Percentiles rank a stretch among this genome's conserved stretches.
phyloP scores from a whole-genome alignment of 2,329 filamentous ascomycete genomes.

The Sporothrix humicola region DNA sequence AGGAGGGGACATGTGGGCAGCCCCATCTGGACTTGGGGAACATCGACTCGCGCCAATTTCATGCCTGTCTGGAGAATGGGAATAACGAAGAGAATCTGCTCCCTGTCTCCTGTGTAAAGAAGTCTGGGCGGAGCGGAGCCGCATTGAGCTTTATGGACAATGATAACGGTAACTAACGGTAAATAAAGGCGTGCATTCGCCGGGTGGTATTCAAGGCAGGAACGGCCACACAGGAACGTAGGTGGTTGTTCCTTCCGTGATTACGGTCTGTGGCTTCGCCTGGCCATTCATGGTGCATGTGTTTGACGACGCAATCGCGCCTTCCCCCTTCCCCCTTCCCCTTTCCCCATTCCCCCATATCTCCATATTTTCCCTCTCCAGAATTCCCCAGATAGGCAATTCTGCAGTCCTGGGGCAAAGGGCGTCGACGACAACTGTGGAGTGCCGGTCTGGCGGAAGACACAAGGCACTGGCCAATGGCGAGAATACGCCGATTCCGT shows the following conservation, averaged over 20 bases:
- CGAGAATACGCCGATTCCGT: not conserved
- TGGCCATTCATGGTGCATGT: not conserved
- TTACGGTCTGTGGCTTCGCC: too few species aligned
- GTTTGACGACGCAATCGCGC: not conserved
- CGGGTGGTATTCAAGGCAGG: not conserved
- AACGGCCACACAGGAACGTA: not conserved
- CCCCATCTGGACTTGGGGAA: not conserved
- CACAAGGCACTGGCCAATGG: not conserved
- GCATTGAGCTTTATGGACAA: not conserved
- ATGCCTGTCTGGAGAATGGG: not conserved
- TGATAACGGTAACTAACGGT: not conserved
- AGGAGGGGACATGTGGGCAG: not conserved
- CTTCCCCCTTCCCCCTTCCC: not conserved
- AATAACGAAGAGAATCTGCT: not conserved
- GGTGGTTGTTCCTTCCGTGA: too few species aligned
- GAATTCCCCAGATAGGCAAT: constrained; percentile 11
- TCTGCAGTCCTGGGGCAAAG: not conserved
- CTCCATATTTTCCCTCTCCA: not conserved
- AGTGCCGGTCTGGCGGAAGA: not conserved
- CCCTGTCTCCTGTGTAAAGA: too few species aligned
- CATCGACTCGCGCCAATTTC: not conserved
- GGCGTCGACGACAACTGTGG: not conserved
- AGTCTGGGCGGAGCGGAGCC: not conserved
- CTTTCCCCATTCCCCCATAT: not conserved
- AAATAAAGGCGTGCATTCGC: not conserved